Evolutionary conservation across 1,284 basidiomycete genomes (phyloP).

Genomic region (Abortiporus biennis): DNA sequence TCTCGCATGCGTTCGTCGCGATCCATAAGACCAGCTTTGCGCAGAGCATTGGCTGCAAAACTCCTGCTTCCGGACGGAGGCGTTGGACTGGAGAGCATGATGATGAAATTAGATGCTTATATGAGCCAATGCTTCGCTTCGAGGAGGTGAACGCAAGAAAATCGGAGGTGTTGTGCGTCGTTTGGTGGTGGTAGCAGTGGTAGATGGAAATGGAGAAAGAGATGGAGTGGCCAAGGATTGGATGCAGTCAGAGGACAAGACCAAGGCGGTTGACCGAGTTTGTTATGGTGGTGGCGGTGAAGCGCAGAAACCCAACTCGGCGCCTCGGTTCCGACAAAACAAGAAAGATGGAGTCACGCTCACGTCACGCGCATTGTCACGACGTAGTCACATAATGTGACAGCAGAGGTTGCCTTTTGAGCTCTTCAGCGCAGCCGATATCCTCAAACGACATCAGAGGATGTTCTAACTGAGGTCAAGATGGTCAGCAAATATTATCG

Average conservation of each 20-base stretch:
- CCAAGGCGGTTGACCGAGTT: background rate
- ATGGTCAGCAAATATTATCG: too few relatives aligned
- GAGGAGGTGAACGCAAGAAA: constrained; percentile 5
- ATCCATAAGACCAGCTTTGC: constrained; percentile 67
- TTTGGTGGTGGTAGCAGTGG: background rate
- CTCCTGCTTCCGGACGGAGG: constrained; percentile 40
- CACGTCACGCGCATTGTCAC: too few relatives aligned
- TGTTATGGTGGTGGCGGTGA: constrained; percentile 13
- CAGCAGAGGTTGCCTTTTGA: too few relatives aligned
- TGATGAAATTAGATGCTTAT: constrained; percentile 9
- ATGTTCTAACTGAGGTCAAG: too few relatives aligned
- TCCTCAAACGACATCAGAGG: too few relatives aligned
- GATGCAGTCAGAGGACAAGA: background rate
- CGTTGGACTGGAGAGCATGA: constrained; percentile 44
- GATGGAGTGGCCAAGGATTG: constrained; percentile 9
- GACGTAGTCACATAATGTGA: constrained; percentile 5
- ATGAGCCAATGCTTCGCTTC: constrained; percentile 11
- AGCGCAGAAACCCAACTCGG: constrained; percentile 9
- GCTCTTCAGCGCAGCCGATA: too few relatives aligned
- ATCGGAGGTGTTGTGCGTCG: background rate
- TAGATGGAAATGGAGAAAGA: constrained; percentile 2
- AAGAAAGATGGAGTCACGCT: too few relatives aligned
- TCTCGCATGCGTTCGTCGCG: constrained; percentile 69
- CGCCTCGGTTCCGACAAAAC: too few relatives aligned
- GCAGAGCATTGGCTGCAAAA: constrained; percentile 53